These are phyloP conservation scores for Aspergillus oerlinghausenensis DNA, from an alignment of 2,329 filamentous ascomycete genomes.

Conservation along the genomic window DNA sequence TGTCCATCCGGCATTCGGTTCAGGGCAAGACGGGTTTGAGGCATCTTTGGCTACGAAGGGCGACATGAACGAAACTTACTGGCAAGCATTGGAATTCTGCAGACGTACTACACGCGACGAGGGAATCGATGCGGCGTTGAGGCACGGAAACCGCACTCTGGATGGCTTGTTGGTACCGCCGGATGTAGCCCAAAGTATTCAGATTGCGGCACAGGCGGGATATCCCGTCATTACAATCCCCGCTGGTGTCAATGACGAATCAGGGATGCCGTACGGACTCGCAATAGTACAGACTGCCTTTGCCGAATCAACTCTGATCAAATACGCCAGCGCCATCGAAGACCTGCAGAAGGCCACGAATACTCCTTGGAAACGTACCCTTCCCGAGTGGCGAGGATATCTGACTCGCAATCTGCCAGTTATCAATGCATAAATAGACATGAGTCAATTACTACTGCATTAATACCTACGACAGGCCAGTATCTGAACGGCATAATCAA, in stretches of 20 bases:
- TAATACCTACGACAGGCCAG: no score
- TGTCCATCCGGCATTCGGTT: conserved; percentile 60
- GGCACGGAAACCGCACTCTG: conserved; percentile 42
- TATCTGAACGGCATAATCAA: no score
- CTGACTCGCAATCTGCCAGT: conserved; percentile 35
- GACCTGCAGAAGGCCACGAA: conserved; percentile 47
- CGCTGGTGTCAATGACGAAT: conserved; percentile 50
- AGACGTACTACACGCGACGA: conserved; percentile 56
- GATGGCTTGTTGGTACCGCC: conserved; percentile 65
- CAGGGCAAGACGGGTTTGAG: conserved; percentile 68
- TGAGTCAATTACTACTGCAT: not conserved
- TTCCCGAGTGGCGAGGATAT: conserved; percentile 53
- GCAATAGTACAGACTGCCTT: conserved; percentile 59
- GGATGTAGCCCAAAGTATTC: conserved; percentile 62
- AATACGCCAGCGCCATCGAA: conserved; percentile 61
- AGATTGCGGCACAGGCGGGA: conserved; percentile 69
- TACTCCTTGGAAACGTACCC: conserved; percentile 45
- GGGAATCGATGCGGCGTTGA: conserved; percentile 66
- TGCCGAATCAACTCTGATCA: conserved; percentile 54
- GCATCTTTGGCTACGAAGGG: conserved; percentile 60
- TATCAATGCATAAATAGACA: conserved; percentile 12
- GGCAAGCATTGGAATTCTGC: conserved; percentile 59
- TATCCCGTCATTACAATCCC: conserved; percentile 70
- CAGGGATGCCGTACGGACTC: conserved; percentile 60
- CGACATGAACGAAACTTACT: conserved; percentile 60